Percentiles rank a stretch among this genome's conserved stretches.
phyloP scores from a whole-genome alignment of 805 yeast species.

The Yamadazyma laniorum region DNA sequence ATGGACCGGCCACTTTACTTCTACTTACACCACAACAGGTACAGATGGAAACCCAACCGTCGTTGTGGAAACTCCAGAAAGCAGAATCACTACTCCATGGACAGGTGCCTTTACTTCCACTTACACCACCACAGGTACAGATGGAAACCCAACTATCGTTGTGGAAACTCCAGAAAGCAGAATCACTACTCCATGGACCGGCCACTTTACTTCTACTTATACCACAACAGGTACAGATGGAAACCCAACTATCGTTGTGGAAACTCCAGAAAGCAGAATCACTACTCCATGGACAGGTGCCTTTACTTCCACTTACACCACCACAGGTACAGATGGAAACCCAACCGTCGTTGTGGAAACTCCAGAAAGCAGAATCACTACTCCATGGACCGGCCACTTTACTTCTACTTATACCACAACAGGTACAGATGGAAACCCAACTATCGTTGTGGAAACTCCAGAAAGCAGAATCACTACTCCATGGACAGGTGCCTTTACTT shows the following conservation, averaged over 20 bases:
- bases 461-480: not conserved
- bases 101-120: not conserved
- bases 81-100: slow-evolving; percentile 3
- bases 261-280: no score
- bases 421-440: slow-evolving; percentile 1
- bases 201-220: not conserved
- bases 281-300: no score
- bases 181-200: not conserved
- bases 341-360: no score
- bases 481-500: slow-evolving; percentile 1
- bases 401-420: slow-evolving; percentile 1
- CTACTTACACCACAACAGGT: not conserved
- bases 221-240: not conserved
- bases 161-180: not conserved
- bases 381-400: slow-evolving; percentile 3
- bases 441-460: slow-evolving; percentile 4
- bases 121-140: not conserved
- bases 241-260: slow-evolving; percentile 1
- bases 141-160: not conserved
- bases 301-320: no score
- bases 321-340: no score
- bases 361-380: no score
- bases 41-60: slow-evolving; percentile 2
- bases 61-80: slow-evolving; percentile 2
- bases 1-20: slow-evolving; percentile 2